These are phyloP conservation scores for Rhodotorula diobovata DNA, from an alignment of 768 basidiomycete species.

Conservation along the genomic window DNA sequence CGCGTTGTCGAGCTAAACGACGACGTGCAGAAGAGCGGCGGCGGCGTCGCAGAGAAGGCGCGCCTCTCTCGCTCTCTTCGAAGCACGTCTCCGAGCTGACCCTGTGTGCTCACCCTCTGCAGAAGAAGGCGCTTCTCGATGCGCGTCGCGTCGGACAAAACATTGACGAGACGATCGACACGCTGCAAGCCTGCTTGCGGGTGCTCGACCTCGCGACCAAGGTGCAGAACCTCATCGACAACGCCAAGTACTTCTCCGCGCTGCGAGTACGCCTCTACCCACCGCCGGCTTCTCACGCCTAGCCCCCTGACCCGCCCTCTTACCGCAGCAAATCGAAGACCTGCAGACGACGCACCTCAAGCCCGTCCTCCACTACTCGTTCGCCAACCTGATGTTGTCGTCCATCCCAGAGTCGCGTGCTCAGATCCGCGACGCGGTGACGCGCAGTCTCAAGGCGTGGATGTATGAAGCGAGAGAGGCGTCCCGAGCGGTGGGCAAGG, in stretches of 20 bases:
- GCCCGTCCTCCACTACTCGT: constrained; percentile 85
- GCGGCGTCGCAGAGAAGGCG: constrained; percentile 76
- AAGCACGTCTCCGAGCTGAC: neutral
- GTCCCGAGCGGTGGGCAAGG: constrained; percentile 74
- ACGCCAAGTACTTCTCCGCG: constrained; percentile 95
- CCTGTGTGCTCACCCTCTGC: neutral
- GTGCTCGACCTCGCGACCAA: constrained; percentile 88
- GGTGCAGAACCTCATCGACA: constrained; percentile 85
- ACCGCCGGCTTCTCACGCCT: neutral
- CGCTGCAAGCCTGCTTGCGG: constrained; percentile 83
- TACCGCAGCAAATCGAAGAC: constrained; percentile 68
- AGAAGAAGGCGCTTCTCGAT: constrained; percentile 79
- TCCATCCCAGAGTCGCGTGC: constrained; percentile 83
- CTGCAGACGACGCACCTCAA: constrained; percentile 70
- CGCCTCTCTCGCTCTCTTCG: neutral
- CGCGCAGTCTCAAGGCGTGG: constrained; percentile 94
- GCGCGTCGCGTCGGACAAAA: constrained; percentile 88
- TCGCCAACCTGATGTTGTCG: constrained; percentile 84
- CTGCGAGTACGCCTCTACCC: constrained; percentile 60
- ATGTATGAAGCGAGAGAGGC: constrained; percentile 87
- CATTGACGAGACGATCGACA: constrained; percentile 94
- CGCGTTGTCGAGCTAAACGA: constrained; percentile 83
- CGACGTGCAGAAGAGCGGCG: constrained; percentile 81
- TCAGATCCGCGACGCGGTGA: constrained; percentile 89
- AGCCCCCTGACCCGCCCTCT: neutral